Conservation (phyloP, 2,329 filamentous ascomycete species). For the Claviceps purpurea region DNA sequence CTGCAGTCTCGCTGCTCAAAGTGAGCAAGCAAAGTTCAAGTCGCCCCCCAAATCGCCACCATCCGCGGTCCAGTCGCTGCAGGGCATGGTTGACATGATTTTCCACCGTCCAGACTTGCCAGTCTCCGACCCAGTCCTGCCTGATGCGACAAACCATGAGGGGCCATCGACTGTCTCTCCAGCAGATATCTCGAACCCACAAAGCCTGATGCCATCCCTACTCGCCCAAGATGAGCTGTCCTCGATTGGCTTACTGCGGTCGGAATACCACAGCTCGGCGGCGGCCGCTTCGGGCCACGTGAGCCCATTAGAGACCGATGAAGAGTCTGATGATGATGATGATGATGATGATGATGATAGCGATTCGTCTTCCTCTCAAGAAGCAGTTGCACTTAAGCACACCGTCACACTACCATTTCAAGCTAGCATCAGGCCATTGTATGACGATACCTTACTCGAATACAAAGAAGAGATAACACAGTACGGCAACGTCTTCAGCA, state of each 20-base stretch:
- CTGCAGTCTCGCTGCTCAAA: not conserved
- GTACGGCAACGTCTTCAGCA: conserved; percentile 30
- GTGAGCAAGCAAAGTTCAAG: not conserved
- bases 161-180: conserved; percentile 23
- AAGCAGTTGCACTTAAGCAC: conserved; percentile 22
- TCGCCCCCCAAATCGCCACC: conserved; percentile 5
- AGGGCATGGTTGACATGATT: conserved; percentile 9
- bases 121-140: conserved; percentile 10
- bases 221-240: conserved; percentile 7
- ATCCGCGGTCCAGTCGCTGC: conserved; percentile 12
- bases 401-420: conserved; percentile 44
- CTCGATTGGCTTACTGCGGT: conserved; percentile 6
- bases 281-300: conserved; percentile 14
- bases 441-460: conserved; percentile 34
- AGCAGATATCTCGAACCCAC: conserved; percentile 22
- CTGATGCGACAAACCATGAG: conserved; percentile 9
- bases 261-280: conserved; percentile 12
- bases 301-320: conserved; percentile 14
- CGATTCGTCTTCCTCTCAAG: conserved; percentile 6
- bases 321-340: conserved; percentile 12
- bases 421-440: conserved; percentile 36
- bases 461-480: conserved; percentile 29
- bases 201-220: conserved; percentile 13
- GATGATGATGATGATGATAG: conserved; percentile 8
- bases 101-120: conserved; percentile 10